Evolutionary conservation across 169 alveolate species (phyloP), one percentile per base, ranked within the genome.

Genomic region (Plasmodium ovale): DNA sequence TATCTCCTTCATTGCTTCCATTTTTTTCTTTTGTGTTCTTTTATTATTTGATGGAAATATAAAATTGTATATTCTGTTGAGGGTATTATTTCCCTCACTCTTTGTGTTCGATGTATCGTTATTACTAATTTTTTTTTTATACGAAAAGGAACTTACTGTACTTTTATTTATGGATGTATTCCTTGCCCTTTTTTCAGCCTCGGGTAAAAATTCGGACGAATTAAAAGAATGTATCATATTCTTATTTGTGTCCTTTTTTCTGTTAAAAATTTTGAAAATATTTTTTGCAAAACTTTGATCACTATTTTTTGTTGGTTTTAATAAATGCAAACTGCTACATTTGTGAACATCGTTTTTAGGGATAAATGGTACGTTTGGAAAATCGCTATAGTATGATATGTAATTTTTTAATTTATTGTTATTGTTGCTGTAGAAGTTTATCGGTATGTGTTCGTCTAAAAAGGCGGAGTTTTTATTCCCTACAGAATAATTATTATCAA

Each of bases 41-140:
- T 23, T 72, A 19, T 44, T 19, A 74, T 51, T 74, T 29, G 47
- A 60, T 39, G 88, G 72, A 60, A 74, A 74, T 42, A 74, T 60
- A 60, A 74, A 74, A 29, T 74, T 74, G 33, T 74, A 74, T 39
- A 74, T 74, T 74, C 44, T 74, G 25, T n/a, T 60, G 5, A 74
- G n/a, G 9, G 88, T 42, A 35, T 62, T 74, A 31, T 74, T 49
- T 44, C 37, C 35, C 25, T 74, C 88, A 42, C 74, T 59, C 16
- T 74, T 74, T 47, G 68, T 39, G 27, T 16, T 74, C 7, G 88
- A 59, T 49, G 74, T 9, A n/a, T 59, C 49, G 9, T 74, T 16
- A 10, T 7, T 31, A 7, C 7, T 42, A 60, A 37, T 35, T 59
- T 62, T 27, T 12, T 35, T 74, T 42, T 23, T 12, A 33, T 47